These are phyloP conservation scores for Blastomyces silverae DNA, from an alignment of 2,329 filamentous ascomycete species.

Conservation along the genomic window DNA sequence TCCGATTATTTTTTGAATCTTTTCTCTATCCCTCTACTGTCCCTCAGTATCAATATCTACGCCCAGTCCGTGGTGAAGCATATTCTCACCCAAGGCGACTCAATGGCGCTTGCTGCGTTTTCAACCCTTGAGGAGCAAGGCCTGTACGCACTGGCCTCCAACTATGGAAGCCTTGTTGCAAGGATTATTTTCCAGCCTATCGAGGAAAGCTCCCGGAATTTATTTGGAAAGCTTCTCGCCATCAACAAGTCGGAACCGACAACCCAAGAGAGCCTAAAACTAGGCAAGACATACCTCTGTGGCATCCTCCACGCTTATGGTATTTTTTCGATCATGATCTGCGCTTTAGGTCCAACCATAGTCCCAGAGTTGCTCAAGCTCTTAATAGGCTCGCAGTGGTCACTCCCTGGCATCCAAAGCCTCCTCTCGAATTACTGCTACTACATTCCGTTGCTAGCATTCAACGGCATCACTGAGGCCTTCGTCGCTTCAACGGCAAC, in stretches of 20 bases:
- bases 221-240: conserved; percentile 75
- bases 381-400: conserved; percentile 72
- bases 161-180: conserved; percentile 85
- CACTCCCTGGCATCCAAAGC: conserved; percentile 60
- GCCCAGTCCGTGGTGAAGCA: conserved; percentile 88
- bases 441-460: conserved; percentile 84
- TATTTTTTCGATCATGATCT: conserved; percentile 62
- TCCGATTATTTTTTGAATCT: conserved; percentile 49
- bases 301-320: conserved; percentile 64
- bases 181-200: conserved; percentile 89
- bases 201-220: conserved; percentile 83
- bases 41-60: conserved; percentile 73
- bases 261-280: conserved; percentile 23
- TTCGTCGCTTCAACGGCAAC: conserved; percentile 86
- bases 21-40: conserved; percentile 64
- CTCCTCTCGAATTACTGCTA: conserved; percentile 79
- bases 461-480: conserved; percentile 87
- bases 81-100: conserved; percentile 87
- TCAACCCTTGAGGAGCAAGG: conserved; percentile 76
- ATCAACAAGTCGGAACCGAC: conserved; percentile 26
- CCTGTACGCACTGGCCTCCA: conserved; percentile 85
- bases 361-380: conserved; percentile 67
- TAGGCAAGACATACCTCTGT: conserved; percentile 30
- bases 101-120: conserved; percentile 73
- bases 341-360: conserved; percentile 65